Evolutionary conservation across 176 grass and related monocot genomes (phyloP), one percentile per base, ranked within the genome.

Genomic region (Areca catechu): DNA sequence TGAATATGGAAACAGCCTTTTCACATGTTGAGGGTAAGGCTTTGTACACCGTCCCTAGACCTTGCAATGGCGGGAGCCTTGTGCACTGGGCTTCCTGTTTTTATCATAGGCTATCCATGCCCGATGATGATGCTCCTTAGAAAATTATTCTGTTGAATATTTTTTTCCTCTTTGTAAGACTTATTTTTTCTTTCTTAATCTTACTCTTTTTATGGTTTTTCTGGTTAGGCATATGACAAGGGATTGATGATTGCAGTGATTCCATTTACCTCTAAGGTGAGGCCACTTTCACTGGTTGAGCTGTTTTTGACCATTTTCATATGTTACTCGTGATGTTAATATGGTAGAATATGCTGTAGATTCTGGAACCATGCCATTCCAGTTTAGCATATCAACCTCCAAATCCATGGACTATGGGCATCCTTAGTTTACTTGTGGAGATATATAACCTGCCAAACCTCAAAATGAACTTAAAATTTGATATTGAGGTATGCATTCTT

Each of bases 341-440:
- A 16, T 5, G 17, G 3, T 50, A 47, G 57, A 9, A 49, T 79
- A 15, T 73, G 70, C 66, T 82, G 50, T 77, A 96, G 92, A 79
- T 90, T 85, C 75, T 96, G 61, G 92, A 96, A 82, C 80, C 92
- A 60, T 96, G 86, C 57, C 82, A 90, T 16, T 90, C 83, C 62
- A 96, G 91, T 74, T 71, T 87, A 83, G 91, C 91, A 18, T 96
- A 90, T 79, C 91, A 71, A 53, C 91, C 91, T 71, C 91, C 91
- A 60, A 96, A 96, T 77, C 91, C 91, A n/a, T 96, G 91, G 91
- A 96, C 91, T n/a, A 87, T 96, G 91, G 86, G 91, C 68, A 96
- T 96, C 68, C 83, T 96, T 78, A 90, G 80, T 65, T 80, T 96
- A 72, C 91, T 96, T 61, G 61, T 72, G 64, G 91, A 96, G 77